Evolutionary conservation across 1,139 yeast species (phyloP), one percentile per base, ranked within the genome.

Genomic region (Sugiyamaella novakii): DNA sequence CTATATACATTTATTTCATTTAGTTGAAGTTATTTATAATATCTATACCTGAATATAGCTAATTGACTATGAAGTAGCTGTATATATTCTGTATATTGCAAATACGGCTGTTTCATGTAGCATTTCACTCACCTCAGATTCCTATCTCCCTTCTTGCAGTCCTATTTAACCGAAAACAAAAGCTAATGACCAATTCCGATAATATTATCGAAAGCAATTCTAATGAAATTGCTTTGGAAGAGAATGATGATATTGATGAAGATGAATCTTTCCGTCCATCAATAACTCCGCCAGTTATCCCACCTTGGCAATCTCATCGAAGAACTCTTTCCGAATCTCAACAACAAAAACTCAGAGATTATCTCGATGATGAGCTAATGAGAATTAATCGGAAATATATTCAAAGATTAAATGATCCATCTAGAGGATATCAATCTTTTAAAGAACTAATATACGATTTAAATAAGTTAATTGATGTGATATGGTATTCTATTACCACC

Each of bases 301-400:
- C 49, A 5, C 21, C 28, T 1, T 36, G 47, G 36, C 27, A 39
- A 6, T 24, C 49, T 11, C 45, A 28, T 7, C 42, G 41, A 11
- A 43, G 45, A 27, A 38, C 44, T 38, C 47, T 54, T 29, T 46
- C 57, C 5, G 62, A 64, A 45, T 55, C 71, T 1, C 92, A 86
- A 63, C 87, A 83, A 59, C 78, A 84, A 51, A 76, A 77, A 56
- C 71, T 86, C 47, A 68, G 82, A 37, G 75, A 76, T 37, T 84
- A 80, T 58, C 65, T 84, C 11, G 95, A 87, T 60, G 78, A 74
- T 4, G 69, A 76, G 52, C 66, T 85, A 29, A 68, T 83, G 54
- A 66, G 69, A 17, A 73, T 87, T 2, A 89, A 84, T 57, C 70
- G 94, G 41, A 74, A 71, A 54, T 85, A 79, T 59, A 80, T 87